Conservation (phyloP, 1,139 yeast genomes). For the Scheffersomyces illinoinensis region DNA sequence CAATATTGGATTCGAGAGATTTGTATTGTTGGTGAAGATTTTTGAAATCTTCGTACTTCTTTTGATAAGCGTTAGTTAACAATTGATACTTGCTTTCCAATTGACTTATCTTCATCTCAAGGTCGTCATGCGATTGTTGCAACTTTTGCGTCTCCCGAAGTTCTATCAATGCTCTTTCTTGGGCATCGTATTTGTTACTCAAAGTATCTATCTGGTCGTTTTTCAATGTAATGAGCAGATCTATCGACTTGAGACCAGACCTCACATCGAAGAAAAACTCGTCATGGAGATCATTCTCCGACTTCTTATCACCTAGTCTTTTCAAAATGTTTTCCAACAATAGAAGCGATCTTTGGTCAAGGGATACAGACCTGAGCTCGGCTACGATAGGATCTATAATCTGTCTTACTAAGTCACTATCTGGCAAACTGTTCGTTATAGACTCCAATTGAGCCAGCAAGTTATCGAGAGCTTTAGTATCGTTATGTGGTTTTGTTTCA, state of each 20-base stretch:
- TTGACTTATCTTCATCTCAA: slow-evolving; percentile 13
- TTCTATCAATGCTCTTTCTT: slow-evolving; percentile 1
- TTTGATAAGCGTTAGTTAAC: slow-evolving; percentile 24
- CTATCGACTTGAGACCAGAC: neutral
- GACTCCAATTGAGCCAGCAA: neutral
- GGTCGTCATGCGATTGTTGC: slow-evolving; percentile 6
- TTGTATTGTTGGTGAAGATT: slow-evolving; percentile 26
- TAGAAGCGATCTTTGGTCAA: slow-evolving; percentile 19
- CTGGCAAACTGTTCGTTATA: slow-evolving; percentile 7
- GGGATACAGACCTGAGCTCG: slow-evolving; percentile 24
- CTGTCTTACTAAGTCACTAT: slow-evolving; percentile 17
- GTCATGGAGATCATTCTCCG: slow-evolving; percentile 2
- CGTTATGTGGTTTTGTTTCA: neutral
- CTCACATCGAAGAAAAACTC: neutral
- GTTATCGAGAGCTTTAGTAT: neutral
- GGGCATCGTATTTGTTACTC: slow-evolving; percentile 1
- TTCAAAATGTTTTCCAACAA: slow-evolving; percentile 21
- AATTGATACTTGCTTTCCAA: slow-evolving; percentile 21
- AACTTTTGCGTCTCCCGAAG: neutral
- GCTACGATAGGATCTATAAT: slow-evolving; percentile 27
- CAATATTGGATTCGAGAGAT: slow-evolving; percentile 16
- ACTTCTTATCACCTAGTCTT: slow-evolving; percentile 5
- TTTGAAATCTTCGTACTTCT: slow-evolving; percentile 26
- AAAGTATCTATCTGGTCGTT: slow-evolving; percentile 4
- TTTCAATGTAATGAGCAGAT: slow-evolving; percentile 5